A percentile compares a stretch with the other conserved stretches of the same genome.
Evolutionary conservation across 2,329 filamentous ascomycete genomes (phyloP).

Genomic region (Aspergillus nomiae): DNA sequence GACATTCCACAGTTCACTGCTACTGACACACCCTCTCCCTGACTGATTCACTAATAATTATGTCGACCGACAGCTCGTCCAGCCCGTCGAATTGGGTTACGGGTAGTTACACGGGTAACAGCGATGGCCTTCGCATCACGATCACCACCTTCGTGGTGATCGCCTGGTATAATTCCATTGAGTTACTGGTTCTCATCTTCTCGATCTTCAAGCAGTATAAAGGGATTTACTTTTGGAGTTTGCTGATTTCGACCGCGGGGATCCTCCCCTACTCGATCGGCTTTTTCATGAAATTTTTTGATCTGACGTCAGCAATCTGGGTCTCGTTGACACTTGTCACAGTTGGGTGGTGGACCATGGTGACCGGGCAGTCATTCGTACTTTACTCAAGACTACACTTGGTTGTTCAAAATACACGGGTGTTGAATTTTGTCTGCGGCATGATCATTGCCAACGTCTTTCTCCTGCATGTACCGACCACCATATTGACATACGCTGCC

Average conservation of each 20-base stretch:
- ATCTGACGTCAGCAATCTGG: slow-evolving; percentile 25
- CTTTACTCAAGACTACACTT: slow-evolving; percentile 63
- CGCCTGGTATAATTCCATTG: slow-evolving; percentile 39
- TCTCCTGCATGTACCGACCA: slow-evolving; percentile 54
- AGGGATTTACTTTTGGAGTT: slow-evolving; percentile 54
- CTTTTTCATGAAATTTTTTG: slow-evolving; percentile 32
- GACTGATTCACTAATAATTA: slow-evolving; percentile 1
- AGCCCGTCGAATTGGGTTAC: slow-evolving; percentile 32
- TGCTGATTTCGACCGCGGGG: slow-evolving; percentile 45
- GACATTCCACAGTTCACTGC: neutral
- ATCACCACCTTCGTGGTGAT: slow-evolving; percentile 31
- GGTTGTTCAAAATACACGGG: slow-evolving; percentile 50
- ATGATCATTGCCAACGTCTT: slow-evolving; percentile 61
- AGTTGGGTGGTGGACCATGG: slow-evolving; percentile 59
- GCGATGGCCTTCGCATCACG: slow-evolving; percentile 27
- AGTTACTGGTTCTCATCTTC: slow-evolving; percentile 50
- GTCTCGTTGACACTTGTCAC: slow-evolving; percentile 41
- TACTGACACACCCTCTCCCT: neutral
- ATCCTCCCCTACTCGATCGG: slow-evolving; percentile 46
- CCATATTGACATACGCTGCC: slow-evolving; percentile 53
- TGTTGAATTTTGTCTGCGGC: slow-evolving; percentile 51
- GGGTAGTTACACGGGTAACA: slow-evolving; percentile 24
- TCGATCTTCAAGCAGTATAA: slow-evolving; percentile 51
- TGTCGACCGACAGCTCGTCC: slow-evolving; percentile 28
- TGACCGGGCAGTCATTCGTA: slow-evolving; percentile 34